Base-by-base conservation (phyloP, 495 filamentous ascomycete genomes). In the Acidiella bohemica region DNA sequence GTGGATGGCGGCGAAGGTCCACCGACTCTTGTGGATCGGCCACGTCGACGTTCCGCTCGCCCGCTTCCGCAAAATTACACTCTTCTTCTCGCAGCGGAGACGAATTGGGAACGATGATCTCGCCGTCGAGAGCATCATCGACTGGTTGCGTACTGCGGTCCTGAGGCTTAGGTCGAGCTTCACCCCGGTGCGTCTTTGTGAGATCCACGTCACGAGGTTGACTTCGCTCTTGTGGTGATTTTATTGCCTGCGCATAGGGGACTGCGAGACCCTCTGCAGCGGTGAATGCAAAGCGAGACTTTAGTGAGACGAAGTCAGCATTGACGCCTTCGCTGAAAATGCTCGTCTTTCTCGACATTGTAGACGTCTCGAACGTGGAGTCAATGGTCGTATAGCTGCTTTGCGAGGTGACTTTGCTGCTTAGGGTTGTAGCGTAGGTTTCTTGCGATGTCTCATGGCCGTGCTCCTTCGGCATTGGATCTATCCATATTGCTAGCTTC, bases 401-500 rank as follows among this genome's bases (percentile, higher is more conserved):
- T 18, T 23, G 26, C 4, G 12, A n/a, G 4, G 35, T 17, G 22
- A 19, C n/a, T 29, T 35, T 11, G 1, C 31, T 18, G 36, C 41
- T 13, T 29, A 41, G 10, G 18, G 10, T 40, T 40, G 13, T 10
- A 12, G 26, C 17, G 44, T 6, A 44, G 41, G 12, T 32, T 49
- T 2, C 35, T 38, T 35, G 45, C 41, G 8, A 46, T 46, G 20
- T 37, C 28, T 11, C 25, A 22, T 12, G 28, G 34, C 14, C 14
- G n/a, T 35, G 4, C 27, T 20, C 28, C 31, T 39, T 49, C 36
- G n/a, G 4, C 7, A 1, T 3, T 9, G 13, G 14, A 35, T 58
- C 53, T 28, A 41, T 41, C 36, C 51, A 59, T 8, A 62, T 34
- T 2, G 44, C 26, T 5, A 64, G 31, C 39, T 49, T 53, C 46